Evolutionary conservation across 192 early-diverging fungal genomes (phyloP).

Genomic region (Funneliformis mosseae): DNA sequence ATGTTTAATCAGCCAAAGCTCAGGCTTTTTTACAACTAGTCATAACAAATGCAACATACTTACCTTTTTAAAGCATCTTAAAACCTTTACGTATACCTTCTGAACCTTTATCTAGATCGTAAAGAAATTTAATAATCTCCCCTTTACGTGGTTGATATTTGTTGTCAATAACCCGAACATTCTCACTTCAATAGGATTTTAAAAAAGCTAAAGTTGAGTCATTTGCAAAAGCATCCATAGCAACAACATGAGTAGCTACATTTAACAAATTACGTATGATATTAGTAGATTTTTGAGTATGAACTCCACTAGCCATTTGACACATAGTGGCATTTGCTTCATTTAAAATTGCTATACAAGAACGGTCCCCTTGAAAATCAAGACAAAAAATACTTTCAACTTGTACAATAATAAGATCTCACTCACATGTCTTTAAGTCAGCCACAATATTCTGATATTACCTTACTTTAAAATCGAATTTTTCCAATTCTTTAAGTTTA

Average conservation of each 20-base stretch:
- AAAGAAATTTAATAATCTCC: neutral
- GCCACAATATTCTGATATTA: too few species aligned
- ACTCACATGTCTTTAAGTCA: constrained; percentile 23
- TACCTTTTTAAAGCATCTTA: constrained; percentile 13
- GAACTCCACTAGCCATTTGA: constrained; percentile 23
- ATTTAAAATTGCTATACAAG: constrained; percentile 26
- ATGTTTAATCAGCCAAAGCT: constrained; percentile 18
- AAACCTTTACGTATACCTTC: too few species aligned
- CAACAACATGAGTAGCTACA: neutral
- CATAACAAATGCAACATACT: constrained; percentile 12
- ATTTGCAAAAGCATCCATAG: constrained; percentile 17
- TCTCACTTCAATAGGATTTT: neutral
- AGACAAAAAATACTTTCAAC: constrained; percentile 22
- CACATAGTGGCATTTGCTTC: constrained; percentile 5
- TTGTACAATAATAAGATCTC: constrained; percentile 24
- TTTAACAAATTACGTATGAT: too few species aligned
- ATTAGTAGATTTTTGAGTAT: too few species aligned
- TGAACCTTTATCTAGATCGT: too few species aligned
- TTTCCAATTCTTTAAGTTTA: too few species aligned
- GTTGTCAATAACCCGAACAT: neutral
- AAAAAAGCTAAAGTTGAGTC: neutral
- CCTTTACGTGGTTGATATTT: neutral
- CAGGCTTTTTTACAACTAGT: constrained; percentile 15
- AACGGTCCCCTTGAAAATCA: constrained; percentile 19
- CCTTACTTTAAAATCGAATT: too few species aligned